These are phyloP conservation scores for Mollisiaceae sp. DNA, from an alignment of 2,329 filamentous ascomycete species.

Conservation along the genomic window DNA sequence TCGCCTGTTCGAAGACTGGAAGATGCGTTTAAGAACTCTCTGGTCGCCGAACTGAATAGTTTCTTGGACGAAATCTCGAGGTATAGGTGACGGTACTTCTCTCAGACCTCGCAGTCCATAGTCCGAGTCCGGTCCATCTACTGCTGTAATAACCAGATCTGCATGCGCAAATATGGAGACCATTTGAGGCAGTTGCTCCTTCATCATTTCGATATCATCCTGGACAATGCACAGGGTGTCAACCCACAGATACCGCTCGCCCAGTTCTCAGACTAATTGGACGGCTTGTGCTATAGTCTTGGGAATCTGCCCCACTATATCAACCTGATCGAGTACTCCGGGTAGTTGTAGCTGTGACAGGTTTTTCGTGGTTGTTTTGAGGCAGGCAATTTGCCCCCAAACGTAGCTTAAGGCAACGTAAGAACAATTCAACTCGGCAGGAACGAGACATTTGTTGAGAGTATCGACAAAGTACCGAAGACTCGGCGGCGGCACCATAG, in stretches of 20 bases:
- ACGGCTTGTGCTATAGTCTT: neutral
- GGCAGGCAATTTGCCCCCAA: neutral
- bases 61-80: neutral
- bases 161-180: neutral
- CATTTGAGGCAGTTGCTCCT: neutral
- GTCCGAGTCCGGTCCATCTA: neutral
- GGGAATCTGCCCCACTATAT: neutral
- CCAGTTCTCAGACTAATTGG: neutral
- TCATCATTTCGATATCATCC: neutral
- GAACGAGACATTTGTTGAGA: neutral
- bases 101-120: neutral
- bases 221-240: neutral
- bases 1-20: neutral
- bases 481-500: no score
- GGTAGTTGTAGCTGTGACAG: neutral
- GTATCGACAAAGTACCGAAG: neutral
- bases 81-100: neutral
- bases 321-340: neutral
- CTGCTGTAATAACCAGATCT: neutral
- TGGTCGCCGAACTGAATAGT: neutral
- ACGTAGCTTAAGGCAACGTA: neutral
- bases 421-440: neutral
- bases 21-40: neutral
- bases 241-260: neutral
- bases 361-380: neutral